Conservation (phyloP, 345 rosid species). For the Nephelium lappaceum region DNA sequence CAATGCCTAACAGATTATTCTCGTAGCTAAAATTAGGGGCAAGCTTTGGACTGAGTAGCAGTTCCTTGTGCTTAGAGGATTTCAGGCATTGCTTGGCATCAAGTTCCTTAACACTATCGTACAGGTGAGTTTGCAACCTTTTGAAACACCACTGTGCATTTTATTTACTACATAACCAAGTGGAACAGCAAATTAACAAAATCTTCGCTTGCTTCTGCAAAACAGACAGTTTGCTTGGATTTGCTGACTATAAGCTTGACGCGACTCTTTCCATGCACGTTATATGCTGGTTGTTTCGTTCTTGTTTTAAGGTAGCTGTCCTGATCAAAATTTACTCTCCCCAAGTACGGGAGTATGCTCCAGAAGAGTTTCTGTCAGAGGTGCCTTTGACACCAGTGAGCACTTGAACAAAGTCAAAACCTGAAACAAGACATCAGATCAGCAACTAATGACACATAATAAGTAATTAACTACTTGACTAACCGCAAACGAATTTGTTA, state of each 20-base stretch:
- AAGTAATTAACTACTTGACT: neutral
- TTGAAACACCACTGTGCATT: neutral
- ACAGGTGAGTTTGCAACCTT: conserved; percentile 17
- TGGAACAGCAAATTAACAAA: conserved; percentile 31
- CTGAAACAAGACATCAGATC: conserved; percentile 14
- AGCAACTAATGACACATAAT: neutral
- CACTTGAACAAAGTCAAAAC: conserved; percentile 20
- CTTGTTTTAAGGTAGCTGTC: neutral
- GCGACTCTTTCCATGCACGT: conserved; percentile 7
- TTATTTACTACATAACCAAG: conserved; percentile 22
- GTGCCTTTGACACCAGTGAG: conserved; percentile 21
- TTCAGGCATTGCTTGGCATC: conserved; percentile 16
- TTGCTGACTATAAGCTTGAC: conserved; percentile 28
- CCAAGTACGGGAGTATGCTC: neutral
- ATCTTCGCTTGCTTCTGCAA: conserved; percentile 24
- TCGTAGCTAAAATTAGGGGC: conserved; percentile 6
- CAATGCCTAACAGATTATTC: conserved; percentile 9
- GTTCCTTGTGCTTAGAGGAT: neutral
- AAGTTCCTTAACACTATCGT: conserved; percentile 12
- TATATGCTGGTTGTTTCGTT: neutral
- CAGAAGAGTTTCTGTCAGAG: conserved; percentile 22
- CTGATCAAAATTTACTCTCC: neutral
- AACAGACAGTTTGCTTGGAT: conserved; percentile 23
- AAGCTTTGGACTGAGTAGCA: conserved; percentile 22
- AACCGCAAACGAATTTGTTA: neutral